These are phyloP conservation scores for Russula abietina DNA, from an alignment of 768 basidiomycete species.

Conservation along the genomic window DNA sequence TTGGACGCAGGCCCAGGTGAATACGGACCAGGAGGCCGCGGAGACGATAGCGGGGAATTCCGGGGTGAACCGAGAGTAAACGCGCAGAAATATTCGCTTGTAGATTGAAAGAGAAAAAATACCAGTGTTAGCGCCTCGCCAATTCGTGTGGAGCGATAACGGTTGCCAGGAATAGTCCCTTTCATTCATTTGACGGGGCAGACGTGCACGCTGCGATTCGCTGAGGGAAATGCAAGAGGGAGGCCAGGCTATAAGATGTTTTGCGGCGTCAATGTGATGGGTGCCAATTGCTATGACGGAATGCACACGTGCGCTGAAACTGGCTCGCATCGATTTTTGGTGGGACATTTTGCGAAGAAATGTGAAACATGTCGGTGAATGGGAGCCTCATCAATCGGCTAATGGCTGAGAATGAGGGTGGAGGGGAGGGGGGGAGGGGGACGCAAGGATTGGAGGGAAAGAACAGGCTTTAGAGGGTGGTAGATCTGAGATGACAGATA, in stretches of 20 bases:
- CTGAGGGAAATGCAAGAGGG: neutral
- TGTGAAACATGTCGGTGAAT: neutral
- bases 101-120: neutral
- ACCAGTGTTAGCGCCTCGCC: too few relatives aligned
- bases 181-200: neutral
- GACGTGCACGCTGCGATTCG: neutral
- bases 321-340: neutral
- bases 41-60: neutral
- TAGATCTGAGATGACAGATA: neutral
- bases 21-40: neutral
- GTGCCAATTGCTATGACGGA: neutral
- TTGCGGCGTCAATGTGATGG: slow-evolving; percentile 1
- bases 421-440: neutral
- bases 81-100: neutral
- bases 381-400: neutral
- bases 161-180: neutral
- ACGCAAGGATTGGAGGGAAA: too few relatives aligned
- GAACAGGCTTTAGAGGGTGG: slow-evolving; percentile 17
- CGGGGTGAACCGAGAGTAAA: neutral
- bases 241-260: neutral
- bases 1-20: neutral
- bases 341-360: neutral
- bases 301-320: slow-evolving; percentile 17
- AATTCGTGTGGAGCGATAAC: neutral
- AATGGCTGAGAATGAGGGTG: neutral